A percentile compares a stretch with the other conserved stretches of the same genome.
phyloP scores from a whole-genome alignment of 306 rosid genomes.

The Ochetophila trinervis region DNA sequence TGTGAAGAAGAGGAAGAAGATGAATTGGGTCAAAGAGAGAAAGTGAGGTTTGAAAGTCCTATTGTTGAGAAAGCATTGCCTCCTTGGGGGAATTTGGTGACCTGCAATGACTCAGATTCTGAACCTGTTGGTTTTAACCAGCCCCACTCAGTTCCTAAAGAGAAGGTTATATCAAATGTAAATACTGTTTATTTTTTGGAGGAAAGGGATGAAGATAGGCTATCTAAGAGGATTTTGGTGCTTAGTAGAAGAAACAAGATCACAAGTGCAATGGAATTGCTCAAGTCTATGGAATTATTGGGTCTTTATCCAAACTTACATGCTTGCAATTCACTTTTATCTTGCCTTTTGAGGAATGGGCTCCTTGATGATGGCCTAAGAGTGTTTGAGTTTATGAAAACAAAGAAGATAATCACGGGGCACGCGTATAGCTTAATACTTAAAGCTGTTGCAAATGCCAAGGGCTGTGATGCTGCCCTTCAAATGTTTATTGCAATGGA shows the following conservation, averaged over 20 bases:
- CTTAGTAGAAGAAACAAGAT: conserved; percentile 75
- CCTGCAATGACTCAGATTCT: conserved; percentile 15
- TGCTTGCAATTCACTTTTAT: conserved; percentile 77
- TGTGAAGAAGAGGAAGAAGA: conserved; percentile 29
- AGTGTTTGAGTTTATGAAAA: conserved; percentile 52
- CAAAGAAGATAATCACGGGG: conserved; percentile 49
- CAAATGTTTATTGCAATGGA: conserved; percentile 50
- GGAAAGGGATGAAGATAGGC: conserved; percentile 54
- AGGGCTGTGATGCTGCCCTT: conserved; percentile 50
- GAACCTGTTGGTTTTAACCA: conserved; percentile 22
- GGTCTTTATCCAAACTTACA: conserved; percentile 69
- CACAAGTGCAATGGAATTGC: conserved; percentile 69
- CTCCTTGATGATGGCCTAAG: conserved; percentile 54
- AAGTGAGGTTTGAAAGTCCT: conserved; percentile 22
- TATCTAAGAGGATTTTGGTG: conserved; percentile 68
- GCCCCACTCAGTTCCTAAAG: conserved; percentile 26
- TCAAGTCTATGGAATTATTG: conserved; percentile 65
- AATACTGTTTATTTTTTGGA: conserved; percentile 48
- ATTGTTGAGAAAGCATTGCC: conserved; percentile 34
- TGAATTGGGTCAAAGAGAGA: conserved; percentile 25
- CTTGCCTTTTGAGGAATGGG: conserved; percentile 71
- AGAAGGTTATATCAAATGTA: conserved; percentile 27
- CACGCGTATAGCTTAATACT: conserved; percentile 80
- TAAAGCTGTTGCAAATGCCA: conserved; percentile 50
- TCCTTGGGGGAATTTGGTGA: conserved; percentile 46